Evolutionary conservation across 257 asterid genomes (phyloP).

Genomic region (Nicotiana knightiana): DNA sequence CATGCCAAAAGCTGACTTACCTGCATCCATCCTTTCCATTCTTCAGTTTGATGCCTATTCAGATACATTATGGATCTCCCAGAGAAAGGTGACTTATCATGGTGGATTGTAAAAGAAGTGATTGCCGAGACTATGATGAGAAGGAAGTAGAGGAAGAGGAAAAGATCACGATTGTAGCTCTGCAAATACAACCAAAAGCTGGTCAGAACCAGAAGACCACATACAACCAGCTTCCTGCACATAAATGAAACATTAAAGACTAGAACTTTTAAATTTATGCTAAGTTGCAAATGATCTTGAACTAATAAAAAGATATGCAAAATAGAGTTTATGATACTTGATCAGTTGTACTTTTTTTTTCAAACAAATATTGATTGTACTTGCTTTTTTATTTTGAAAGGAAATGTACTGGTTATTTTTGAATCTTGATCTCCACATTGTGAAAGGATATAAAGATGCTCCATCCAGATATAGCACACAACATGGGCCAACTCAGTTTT

Average conservation of each 20-base stretch:
- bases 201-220: background rate
- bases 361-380: background rate
- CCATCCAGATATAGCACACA: conserved; percentile 2
- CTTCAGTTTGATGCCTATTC: conserved; percentile 95
- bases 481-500: background rate
- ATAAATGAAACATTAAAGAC: background rate
- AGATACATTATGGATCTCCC: conserved; percentile 81
- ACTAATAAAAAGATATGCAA: background rate
- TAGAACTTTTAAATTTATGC: background rate
- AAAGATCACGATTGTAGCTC: conserved; percentile 81
- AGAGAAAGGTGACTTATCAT: conserved; percentile 73
- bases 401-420: background rate
- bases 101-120: conserved; percentile 82
- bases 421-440: conserved; percentile 2
- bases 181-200: conserved; percentile 33
- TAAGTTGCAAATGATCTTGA: background rate
- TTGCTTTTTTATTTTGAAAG: background rate
- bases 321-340: background rate
- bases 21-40: conserved; percentile 99
- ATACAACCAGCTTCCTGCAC: background rate
- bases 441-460: background rate
- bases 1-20: conserved; percentile 24
- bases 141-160: conserved; percentile 85
- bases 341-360: background rate
- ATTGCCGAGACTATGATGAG: conserved; percentile 78